Evolutionary conservation across 176 grass and related monocot genomes (phyloP).

Genomic region (sorghum (Sorghum bicolor)): Sorghum_bicolor_NCBIv3 NC_012878.2:57781501-57782000

Average conservation of each 20-base stretch:
- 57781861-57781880: not conserved
- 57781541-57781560: not conserved
- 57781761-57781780: constrained; percentile 7
- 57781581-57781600: not conserved
- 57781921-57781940: not conserved
- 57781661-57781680: constrained; percentile 2
- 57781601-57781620: not conserved
- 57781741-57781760: constrained; percentile 7
- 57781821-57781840: constrained; percentile 15
- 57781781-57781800: constrained; percentile 4
- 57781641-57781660: constrained; percentile 25
- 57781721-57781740: constrained; percentile 27
- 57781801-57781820: constrained; percentile 27
- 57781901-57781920: not conserved
- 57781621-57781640: not conserved
- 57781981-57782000: not conserved
- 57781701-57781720: constrained; percentile 15
- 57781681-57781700: constrained; percentile 8
- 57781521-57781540: not conserved
- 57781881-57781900: constrained; percentile 17
- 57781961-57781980: not conserved
- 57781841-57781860: constrained; percentile 16
- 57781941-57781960: not conserved
- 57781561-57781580: constrained; percentile 24
- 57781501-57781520: not conserved